Conservation (phyloP, 345 rosid genomes). For the Rhodomyrtus tomentosa region DNA sequence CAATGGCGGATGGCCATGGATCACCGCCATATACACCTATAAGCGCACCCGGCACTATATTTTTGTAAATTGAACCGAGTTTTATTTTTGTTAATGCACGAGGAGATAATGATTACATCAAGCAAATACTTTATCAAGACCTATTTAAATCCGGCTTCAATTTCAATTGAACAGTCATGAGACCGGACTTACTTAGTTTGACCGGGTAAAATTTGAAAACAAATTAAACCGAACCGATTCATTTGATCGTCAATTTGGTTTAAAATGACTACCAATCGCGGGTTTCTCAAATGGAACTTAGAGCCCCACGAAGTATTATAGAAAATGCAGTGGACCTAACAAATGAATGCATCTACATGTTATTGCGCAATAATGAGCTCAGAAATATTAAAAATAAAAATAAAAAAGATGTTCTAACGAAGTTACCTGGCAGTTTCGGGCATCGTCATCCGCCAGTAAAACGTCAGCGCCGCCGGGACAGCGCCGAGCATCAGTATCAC, state of each 20-base stretch:
- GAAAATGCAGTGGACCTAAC: not conserved
- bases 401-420: not conserved
- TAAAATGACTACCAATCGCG: not conserved
- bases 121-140: not conserved
- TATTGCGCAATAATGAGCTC: not conserved
- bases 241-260: not conserved
- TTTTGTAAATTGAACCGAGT: not conserved
- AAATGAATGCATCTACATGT: not conserved
- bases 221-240: not conserved
- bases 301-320: not conserved
- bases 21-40: not conserved
- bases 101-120: not conserved
- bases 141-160: not conserved
- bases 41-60: not conserved
- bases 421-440: constrained; percentile 70
- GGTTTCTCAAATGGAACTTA: not conserved
- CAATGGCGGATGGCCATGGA: not conserved
- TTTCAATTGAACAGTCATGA: not conserved
- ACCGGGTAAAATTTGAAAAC: not conserved
- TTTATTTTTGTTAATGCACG: not conserved
- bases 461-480: constrained; percentile 58
- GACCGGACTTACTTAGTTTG: not conserved
- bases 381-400: too few species aligned
- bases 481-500: constrained; percentile 59
- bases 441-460: constrained; percentile 69